Evolutionary conservation across 352 stramenopile genomes (phyloP), one percentile per base, ranked within the genome.

Genomic region (Globisporangium nagaii): DNA sequence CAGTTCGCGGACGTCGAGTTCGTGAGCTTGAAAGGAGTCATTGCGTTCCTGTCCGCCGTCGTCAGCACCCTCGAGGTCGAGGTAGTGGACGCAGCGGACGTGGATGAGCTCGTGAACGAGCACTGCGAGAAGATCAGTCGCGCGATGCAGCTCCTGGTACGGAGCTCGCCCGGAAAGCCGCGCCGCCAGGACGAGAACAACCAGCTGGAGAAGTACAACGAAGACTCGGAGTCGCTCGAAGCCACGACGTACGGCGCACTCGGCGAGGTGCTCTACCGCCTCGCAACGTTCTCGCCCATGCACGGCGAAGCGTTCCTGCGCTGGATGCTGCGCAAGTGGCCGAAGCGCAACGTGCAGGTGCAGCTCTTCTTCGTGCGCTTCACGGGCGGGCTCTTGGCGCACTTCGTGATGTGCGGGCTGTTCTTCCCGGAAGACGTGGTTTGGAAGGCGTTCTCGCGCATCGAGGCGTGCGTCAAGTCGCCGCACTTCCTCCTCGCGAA

Each of bases 321-420:
- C 10, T 89, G 79, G 74, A 79, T 90, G 68, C 40, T 93, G 20
- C 66, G 65, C 30, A 88, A 88, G 53, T 93, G 82, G 82, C 82
- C 82, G 4, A 65, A 71, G 43, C 71, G 79, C 45, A 86, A 85
- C 57, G 79, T 90, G 11, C 75, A 87, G 53, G 60, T 88, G 30
- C 71, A 93, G 63, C 63, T 93, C 39, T 88, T 88, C 53, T 90
- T 80, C 44, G 61, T 90, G 53, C 78, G 78, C 30, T 89, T 86
- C 61, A 74, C 73, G 19, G 66, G 66, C 6, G 71, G 73, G 5
- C 62, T 90, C 31, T 66, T 93, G 17, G 65, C 71, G 20, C 75
- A 82, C 22, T 88, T 88, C 28, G 74, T 85, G 64, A 65, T 73
- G 19, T 62, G 72, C 17, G 77, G 80, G 2, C 66, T 86, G 45